Evolutionary conservation across 371 early-diverging fungal genomes (phyloP), one percentile per base, ranked within the genome.

Genomic region (Sporodiniella umbellata): DNA sequence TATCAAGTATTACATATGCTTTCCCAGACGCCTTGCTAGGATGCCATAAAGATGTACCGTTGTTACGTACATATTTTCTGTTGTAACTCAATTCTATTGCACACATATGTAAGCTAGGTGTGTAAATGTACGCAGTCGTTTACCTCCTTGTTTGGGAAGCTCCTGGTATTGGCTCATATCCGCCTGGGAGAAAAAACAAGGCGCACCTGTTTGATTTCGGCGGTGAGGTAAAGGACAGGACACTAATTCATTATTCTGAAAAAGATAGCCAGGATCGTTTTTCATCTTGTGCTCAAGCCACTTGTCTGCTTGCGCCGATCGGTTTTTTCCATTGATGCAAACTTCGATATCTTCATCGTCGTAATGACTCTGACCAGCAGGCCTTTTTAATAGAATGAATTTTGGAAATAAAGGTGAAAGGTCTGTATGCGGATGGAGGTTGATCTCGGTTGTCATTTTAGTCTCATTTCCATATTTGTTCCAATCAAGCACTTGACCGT

Each of bases 361-460:
- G 42, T 77, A 65, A 19, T 48, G 38, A 7, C 15, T 33, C 11
- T 45, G 49, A 30, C 46, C 44, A 2, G 0, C 18, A 3, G 51
- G 51, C 31, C 74, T 55, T 15, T 57, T 35, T 17, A 77, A 51
- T 11, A 51, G 33, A 57, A 69, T 71, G 37, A 71, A 77, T 4
- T 26, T 47, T 4, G 78, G 78, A 42, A 77, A 77, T 53, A 71
- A 62, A 42, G 71, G 58, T 6, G 78, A 77, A 1, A 73, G 54
- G 30, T 77, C 78, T n/a, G 52, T 39, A 18, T 66, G 66, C 8
- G 64, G 55, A 50, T 77, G 68, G 26, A 42, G 42, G 17, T 52
- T 62, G 3, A 71, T 66, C 24, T 53, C 51, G 2, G 46, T 21
- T 11, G 72, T 71, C 48, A 76, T 52, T 26, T 47, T 39, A 15